Conservation (phyloP, 306 rosid species). For the Prunus salicina region DNA sequence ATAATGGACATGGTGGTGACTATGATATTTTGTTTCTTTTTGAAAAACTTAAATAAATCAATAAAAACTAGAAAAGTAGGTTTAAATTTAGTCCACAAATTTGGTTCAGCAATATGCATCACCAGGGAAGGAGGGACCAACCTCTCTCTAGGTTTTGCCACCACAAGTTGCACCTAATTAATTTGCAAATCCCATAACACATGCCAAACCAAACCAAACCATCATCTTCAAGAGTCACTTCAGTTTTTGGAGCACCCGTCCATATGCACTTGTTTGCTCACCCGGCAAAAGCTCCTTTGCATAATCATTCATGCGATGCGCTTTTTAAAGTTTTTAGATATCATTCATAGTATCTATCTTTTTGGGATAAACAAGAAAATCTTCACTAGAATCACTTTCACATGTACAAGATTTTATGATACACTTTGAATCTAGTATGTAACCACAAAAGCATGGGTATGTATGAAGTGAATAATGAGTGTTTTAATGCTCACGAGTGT, state of each 20-base stretch:
- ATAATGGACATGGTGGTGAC: constrained; percentile 2
- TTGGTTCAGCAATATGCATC: neutral
- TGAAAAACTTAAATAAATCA: too few species aligned
- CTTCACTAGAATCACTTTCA: too few species aligned
- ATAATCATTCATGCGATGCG: neutral
- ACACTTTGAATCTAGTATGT: too few species aligned
- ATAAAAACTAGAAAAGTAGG: neutral
- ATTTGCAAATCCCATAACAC: neutral
- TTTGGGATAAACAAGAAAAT: too few species aligned
- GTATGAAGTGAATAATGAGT: too few species aligned
- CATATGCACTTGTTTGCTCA: neutral
- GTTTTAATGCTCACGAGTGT: too few species aligned
- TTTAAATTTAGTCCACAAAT: constrained; percentile 8
- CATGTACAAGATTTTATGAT: too few species aligned
- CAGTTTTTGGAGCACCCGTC: neutral
- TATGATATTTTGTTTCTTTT: neutral
- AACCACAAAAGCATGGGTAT: too few species aligned
- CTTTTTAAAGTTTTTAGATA: neutral
- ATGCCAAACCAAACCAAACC: neutral
- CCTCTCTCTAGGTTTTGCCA: neutral
- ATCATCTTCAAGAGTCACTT: neutral
- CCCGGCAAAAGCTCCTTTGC: neutral
- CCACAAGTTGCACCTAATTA: constrained; percentile 9
- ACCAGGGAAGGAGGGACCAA: constrained; percentile 1
- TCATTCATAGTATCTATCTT: too few species aligned